Evolutionary conservation across 129 eudicot genomes (phyloP), one percentile per base, ranked within the genome.

Genomic region (Scalesia atractyloides): DNA sequence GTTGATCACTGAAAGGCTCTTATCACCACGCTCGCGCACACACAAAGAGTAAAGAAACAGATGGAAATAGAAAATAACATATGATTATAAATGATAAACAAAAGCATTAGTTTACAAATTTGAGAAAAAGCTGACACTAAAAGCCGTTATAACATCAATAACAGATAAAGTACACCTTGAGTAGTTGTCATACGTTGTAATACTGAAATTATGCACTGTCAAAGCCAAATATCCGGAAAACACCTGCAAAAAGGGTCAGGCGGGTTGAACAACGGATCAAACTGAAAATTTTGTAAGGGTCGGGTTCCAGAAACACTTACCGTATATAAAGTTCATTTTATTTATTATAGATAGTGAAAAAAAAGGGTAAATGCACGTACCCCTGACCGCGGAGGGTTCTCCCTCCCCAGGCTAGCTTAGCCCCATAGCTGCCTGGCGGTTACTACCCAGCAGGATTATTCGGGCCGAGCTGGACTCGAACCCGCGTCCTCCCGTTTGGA

Each of bases 171-270:
- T 22, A 3, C 20, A 54, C 30, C 5, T 24, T 8, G n/a, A 58
- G 36, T 30, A 26, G 66, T 26, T 5, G 18, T 12, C 65, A 60
- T 14, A 58, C 12, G 19, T 60, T 30, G 44, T 60, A 60, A 13
- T 26, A 30, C 66, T 14, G 0, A 26, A 30, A 14, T 26, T 60
- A 60, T 26, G 66, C 66, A 60, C 44, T 60, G 43, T 60, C 66
- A 14, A 60, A 60, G 19, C 66, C 66, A 60, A 30, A 60, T 30
- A 60, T 60, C 66, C 66, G 66, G 19, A 60, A 60, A 60, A 60
- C 66, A 60, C 66, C 66, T 60, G 66, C 66, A 30, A 60, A 60
- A 52, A 52, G 4, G 39, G 37, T n/a, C 17, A 24, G 9, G 9
- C 39, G 9, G 63, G 15, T 57, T 20, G 34, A 57, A 20, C 15